These are phyloP conservation scores for Stenocarpella maydis DNA, from an alignment of 2,329 filamentous ascomycete species.

Conservation along the genomic window DNA sequence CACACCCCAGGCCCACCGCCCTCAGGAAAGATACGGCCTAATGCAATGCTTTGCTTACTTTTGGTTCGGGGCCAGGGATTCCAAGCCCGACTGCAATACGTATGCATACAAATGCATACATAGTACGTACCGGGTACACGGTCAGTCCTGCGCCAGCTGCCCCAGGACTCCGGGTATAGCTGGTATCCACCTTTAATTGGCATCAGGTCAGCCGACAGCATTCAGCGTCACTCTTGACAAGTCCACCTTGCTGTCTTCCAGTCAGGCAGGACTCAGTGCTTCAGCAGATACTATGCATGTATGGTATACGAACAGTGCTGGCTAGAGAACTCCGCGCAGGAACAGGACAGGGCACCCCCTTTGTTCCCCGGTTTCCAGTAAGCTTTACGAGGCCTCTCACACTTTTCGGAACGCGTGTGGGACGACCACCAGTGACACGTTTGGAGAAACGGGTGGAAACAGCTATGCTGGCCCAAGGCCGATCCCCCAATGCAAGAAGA, in stretches of 20 bases:
- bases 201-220: neutral
- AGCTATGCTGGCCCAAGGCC: too few relatives aligned
- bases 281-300: neutral
- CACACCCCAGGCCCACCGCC: too few relatives aligned
- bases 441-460: slow-evolving; percentile 12
- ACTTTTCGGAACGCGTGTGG: neutral
- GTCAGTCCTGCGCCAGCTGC: neutral
- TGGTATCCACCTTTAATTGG: slow-evolving; percentile 4
- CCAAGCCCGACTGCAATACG: neutral
- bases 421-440: slow-evolving; percentile 4
- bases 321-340: too few relatives aligned
- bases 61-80: slow-evolving; percentile 12
- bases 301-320: too few relatives aligned
- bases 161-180: neutral
- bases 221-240: neutral
- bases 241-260: neutral
- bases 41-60: slow-evolving; percentile 22
- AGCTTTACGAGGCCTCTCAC: too few relatives aligned
- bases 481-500: neutral
- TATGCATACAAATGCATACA: neutral
- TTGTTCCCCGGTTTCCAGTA: too few relatives aligned
- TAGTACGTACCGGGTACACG: too few relatives aligned
- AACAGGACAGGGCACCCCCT: too few relatives aligned
- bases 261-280: neutral
- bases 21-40: slow-evolving; percentile 15